These are phyloP conservation scores for Penicillium herquei DNA, from an alignment of 495 filamentous ascomycete species.

Conservation along the genomic window DNA sequence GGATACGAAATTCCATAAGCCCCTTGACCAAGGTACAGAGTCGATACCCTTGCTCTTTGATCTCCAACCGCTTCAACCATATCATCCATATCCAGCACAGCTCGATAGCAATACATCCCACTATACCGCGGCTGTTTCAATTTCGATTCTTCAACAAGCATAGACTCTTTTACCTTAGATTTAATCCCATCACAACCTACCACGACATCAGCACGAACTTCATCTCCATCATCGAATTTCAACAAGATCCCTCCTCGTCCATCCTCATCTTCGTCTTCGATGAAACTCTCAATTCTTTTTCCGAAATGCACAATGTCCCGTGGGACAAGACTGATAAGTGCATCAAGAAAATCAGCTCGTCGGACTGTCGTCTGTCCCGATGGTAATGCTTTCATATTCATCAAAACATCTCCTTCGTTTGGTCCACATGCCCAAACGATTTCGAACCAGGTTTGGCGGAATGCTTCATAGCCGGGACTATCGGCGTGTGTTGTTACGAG, in stretches of 20 bases:
- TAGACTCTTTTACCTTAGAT: constrained; percentile 42
- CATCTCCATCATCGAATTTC: constrained; percentile 34
- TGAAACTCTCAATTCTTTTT: constrained; percentile 27
- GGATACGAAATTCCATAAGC: constrained; percentile 64
- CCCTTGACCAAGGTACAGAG: constrained; percentile 57
- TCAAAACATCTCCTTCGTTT: constrained; percentile 25
- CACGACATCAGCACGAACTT: constrained; percentile 39
- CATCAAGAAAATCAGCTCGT: constrained; percentile 59
- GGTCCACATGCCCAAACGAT: constrained; percentile 23
- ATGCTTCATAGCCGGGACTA: constrained; percentile 26
- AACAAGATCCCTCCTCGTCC: constrained; percentile 12
- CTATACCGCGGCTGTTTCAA: constrained; percentile 41
- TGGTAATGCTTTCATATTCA: constrained; percentile 33
- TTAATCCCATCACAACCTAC: constrained; percentile 62
- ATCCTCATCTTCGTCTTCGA: constrained; percentile 7
- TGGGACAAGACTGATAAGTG: constrained; percentile 55
- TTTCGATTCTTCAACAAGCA: constrained; percentile 40
- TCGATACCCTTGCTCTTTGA: constrained; percentile 46
- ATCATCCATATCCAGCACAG: constrained; percentile 59
- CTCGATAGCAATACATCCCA: constrained; percentile 56
- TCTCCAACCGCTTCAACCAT: constrained; percentile 54
- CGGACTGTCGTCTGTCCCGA: constrained; percentile 40
- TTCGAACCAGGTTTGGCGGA: constrained; percentile 27
- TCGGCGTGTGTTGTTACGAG: constrained; percentile 32
- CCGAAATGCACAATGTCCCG: constrained; percentile 34